Conservation (phyloP, 805 yeast genomes). For the Candida incommunis region DNA sequence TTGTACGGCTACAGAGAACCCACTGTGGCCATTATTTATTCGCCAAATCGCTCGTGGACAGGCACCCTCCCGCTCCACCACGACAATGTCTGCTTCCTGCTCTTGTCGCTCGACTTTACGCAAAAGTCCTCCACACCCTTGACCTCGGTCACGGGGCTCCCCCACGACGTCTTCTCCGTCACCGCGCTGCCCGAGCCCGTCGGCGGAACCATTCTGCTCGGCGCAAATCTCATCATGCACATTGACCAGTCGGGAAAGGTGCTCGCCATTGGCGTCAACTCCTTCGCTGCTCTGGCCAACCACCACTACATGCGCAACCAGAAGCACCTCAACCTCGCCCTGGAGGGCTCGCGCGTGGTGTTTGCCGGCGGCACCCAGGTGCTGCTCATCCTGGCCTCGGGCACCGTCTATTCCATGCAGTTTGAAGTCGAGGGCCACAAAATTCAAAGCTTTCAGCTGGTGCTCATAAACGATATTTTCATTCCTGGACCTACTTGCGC, state of each 20-base stretch:
- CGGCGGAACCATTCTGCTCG: conserved; percentile 55
- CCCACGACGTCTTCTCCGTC: conserved; percentile 43
- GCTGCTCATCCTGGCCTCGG: conserved; percentile 29
- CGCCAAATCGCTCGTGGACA: conserved; percentile 59
- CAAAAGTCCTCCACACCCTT: conserved; percentile 51
- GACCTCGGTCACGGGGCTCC: conserved; percentile 47
- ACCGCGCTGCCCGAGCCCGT: conserved; percentile 34
- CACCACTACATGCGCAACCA: conserved; percentile 32
- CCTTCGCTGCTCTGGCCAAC: conserved; percentile 30
- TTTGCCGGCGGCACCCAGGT: conserved; percentile 23
- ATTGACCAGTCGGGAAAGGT: conserved; percentile 65
- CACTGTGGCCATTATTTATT: conserved; percentile 54
- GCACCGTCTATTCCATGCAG: conserved; percentile 27
- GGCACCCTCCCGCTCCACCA: conserved; percentile 48
- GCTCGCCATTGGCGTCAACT: conserved; percentile 49
- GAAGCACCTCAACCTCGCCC: conserved; percentile 33
- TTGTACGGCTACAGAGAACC: conserved; percentile 68
- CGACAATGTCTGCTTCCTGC: conserved; percentile 49
- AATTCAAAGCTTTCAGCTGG: conserved; percentile 17
- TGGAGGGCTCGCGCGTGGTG: conserved; percentile 38
- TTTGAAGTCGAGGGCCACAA: conserved; percentile 26
- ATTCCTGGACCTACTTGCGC: conserved; percentile 28
- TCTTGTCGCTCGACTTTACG: conserved; percentile 51
- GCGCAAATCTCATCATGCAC: conserved; percentile 65
- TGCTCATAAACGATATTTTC: conserved; percentile 8